Evolutionary conservation across 352 stramenopile genomes (phyloP), one percentile per base, ranked within the genome.

Genomic region (Pythium inflatum): DNA sequence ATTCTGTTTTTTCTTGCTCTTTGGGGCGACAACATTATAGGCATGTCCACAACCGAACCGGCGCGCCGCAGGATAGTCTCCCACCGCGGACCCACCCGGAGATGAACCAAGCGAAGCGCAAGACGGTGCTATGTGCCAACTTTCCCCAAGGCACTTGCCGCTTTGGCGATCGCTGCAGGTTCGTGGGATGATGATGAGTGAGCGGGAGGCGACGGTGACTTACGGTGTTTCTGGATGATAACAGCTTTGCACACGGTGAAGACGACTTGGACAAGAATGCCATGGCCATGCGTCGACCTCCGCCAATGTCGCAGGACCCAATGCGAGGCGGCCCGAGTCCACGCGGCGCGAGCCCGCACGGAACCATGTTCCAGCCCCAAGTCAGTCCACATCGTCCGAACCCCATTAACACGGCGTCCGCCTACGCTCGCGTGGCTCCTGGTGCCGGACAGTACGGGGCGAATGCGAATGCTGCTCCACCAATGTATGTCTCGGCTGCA

Each of bases 111-210:
- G 50, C 55, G 30, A 82, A 77, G 68, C 82, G 82, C 45, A 94
- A 95, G 77, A 93, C 88, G 12, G 81, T 87, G 66, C 67, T 95
- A 30, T 95, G 88, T 72, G 80, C 80, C 40, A 92, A 93, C 60
- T 94, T 81, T 59, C 86, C 85, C 2, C 57, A 77, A 27, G 85
- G 85, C 6, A 88, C 70, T n/a, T 95, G 88, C 67, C 85, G 86
- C 58, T 95, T 85, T 79, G 88, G 88, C 60, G 86, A 91, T 77
- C 89, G 88, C 41, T 95, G 88, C 85, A 94, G 79, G 85, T 94
- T 86, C 5, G 56, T 53, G n/a, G n/a, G n/a, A 18, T 53, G 25
- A 53, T 20, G 41, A 25, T 11, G 12, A 49, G 5, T 33, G 25
- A n/a, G n/a, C n/a, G n/a, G n/a, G n/a, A n/a, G n/a, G n/a, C n/a